These are phyloP conservation scores for Alternaria triticina DNA, from an alignment of 2,329 filamentous ascomycete species.

Conservation along the genomic window DNA sequence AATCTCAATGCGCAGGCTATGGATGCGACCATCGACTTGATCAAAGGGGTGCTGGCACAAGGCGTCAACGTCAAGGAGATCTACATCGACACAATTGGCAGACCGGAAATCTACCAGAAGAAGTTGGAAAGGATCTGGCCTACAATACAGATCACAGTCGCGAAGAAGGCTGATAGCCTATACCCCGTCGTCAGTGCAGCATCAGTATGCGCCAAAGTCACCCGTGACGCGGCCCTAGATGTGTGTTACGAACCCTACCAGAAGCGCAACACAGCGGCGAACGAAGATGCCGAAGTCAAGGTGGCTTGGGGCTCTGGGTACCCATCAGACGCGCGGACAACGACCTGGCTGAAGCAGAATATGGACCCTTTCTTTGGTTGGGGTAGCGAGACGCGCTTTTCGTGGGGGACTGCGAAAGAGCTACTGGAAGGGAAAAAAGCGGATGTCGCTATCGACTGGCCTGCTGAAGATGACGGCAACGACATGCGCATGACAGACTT, in stretches of 20 bases:
- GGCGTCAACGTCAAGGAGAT: conserved; percentile 88
- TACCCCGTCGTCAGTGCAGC: conserved; percentile 94
- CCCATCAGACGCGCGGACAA: conserved; percentile 82
- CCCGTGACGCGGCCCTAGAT: conserved; percentile 86
- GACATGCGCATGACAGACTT: conserved; percentile 77
- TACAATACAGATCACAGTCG: conserved; percentile 59
- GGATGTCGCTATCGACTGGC: conserved; percentile 82
- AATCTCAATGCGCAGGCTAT: conserved; percentile 97
- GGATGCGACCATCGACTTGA: conserved; percentile 86
- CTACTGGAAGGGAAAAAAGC: conserved; percentile 79
- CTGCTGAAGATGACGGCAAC: conserved; percentile 73
- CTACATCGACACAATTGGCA: conserved; percentile 94
- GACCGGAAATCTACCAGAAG: conserved; percentile 80
- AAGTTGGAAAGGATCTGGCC: conserved; percentile 87
- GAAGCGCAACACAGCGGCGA: conserved; percentile 30
- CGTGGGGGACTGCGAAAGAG: conserved; percentile 94
- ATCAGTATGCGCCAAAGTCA: conserved; percentile 95
- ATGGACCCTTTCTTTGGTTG: conserved; percentile 96
- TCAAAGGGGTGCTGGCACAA: conserved; percentile 74
- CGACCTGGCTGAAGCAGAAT: conserved; percentile 79
- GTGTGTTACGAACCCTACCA: conserved; percentile 68
- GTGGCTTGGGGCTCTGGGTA: conserved; percentile 89
- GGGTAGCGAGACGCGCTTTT: conserved; percentile 91
- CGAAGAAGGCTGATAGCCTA: conserved; percentile 83
- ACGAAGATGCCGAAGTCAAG: conserved; percentile 39